A percentile compares a stretch with the other conserved stretches of the same genome.
These are phyloP conservation scores for Medicago truncatula DNA, from an alignment of 306 rosid genomes.

Conservation along the genomic window DNA sequence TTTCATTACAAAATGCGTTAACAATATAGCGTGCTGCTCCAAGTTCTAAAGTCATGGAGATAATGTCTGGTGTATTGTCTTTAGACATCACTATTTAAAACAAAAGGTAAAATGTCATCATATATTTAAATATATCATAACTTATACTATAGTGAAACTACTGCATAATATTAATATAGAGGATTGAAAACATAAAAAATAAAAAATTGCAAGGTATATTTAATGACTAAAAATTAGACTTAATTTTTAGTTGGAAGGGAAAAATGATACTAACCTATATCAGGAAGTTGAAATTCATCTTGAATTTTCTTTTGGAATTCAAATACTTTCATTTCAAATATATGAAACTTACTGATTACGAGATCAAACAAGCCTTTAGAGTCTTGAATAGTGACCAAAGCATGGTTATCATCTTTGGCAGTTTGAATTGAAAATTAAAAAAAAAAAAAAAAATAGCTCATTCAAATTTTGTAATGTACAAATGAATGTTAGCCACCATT, in stretches of 20 bases:
- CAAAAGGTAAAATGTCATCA: too few species aligned
- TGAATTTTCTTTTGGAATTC: conserved; percentile 57
- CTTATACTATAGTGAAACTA: too few species aligned
- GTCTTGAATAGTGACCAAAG: conserved; percentile 61
- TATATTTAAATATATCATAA: too few species aligned
- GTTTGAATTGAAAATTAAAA: conserved; percentile 54
- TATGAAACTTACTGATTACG: conserved; percentile 61
- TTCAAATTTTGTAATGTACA: neutral
- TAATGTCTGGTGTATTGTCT: conserved; percentile 52
- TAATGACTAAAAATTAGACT: neutral
- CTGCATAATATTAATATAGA: too few species aligned
- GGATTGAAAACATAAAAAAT: too few species aligned
- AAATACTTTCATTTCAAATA: conserved; percentile 64
- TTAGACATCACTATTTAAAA: conserved; percentile 68
- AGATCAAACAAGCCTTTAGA: conserved; percentile 51
- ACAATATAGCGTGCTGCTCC: conserved; percentile 54
- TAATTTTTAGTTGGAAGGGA: too few species aligned
- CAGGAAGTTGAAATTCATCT: conserved; percentile 63
- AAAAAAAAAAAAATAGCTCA: neutral
- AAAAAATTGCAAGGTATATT: neutral
- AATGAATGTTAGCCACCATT: too few species aligned
- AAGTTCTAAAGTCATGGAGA: conserved; percentile 43
- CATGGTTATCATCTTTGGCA: conserved; percentile 50
- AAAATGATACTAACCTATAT: conserved; percentile 57
- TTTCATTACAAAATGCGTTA: conserved; percentile 59